Percentiles rank a stretch among this genome's conserved stretches.
Evolutionary conservation across 495 filamentous ascomycete genomes (phyloP).

Genomic region (Tuber indicum): DNA sequence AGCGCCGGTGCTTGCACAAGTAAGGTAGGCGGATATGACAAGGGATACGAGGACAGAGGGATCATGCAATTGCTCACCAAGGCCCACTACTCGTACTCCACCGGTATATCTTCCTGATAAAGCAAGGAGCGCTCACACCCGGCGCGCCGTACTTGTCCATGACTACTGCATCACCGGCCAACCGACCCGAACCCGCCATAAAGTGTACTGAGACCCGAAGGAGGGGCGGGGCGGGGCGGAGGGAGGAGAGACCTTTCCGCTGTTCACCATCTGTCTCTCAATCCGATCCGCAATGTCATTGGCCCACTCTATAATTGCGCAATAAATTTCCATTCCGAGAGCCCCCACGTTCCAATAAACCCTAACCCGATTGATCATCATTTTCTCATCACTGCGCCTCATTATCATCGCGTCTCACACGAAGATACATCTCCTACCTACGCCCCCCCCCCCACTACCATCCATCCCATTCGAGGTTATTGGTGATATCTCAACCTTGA

Average conservation of each 20-base stretch:
- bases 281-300: neutral
- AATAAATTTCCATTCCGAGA: neutral
- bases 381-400: neutral
- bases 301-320: neutral
- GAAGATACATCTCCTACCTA: neutral
- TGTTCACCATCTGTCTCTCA: neutral
- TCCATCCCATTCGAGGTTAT: neutral
- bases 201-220: neutral
- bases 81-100: neutral
- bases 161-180: neutral
- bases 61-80: neutral
- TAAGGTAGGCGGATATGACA: neutral
- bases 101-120: neutral
- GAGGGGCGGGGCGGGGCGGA: neutral
- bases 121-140: neutral
- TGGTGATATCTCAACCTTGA: neutral
- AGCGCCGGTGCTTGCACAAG: neutral
- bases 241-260: neutral
- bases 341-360: neutral
- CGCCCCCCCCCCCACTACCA: neutral
- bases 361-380: neutral
- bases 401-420: neutral
- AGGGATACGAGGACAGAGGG: neutral
- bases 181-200: neutral
- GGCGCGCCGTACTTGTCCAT: neutral